These are phyloP conservation scores for Wickerhamomyces chambardii DNA, from an alignment of 805 yeast species.

Conservation along the genomic window DNA sequence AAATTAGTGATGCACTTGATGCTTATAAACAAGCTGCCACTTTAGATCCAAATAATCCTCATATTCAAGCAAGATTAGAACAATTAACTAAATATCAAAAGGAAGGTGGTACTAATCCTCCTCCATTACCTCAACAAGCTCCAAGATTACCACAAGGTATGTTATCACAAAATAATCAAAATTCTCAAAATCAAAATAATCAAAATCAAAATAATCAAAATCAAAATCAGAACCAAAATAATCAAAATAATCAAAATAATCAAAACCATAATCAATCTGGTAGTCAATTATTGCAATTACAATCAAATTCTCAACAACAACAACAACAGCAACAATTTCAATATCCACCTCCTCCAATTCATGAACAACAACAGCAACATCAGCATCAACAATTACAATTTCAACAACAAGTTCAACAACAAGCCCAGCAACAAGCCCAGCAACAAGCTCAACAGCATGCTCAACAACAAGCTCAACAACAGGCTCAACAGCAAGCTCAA, in stretches of 20 bases:
- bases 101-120: slow-evolving; percentile 50
- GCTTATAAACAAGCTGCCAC: slow-evolving; percentile 96
- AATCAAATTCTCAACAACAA: neutral
- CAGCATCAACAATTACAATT: slow-evolving; percentile 4
- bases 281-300: neutral
- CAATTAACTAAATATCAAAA: slow-evolving; percentile 69
- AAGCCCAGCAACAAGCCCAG: slow-evolving; percentile 4
- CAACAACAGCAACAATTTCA: neutral
- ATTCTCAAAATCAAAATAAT: neutral
- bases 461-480: slow-evolving; percentile 3
- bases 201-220: neutral
- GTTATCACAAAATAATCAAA: slow-evolving; percentile 29
- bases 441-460: slow-evolving; percentile 2
- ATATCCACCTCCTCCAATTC: neutral
- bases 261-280: neutral
- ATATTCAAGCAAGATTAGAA: slow-evolving; percentile 86
- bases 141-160: slow-evolving; percentile 55
- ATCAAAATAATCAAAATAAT: neutral
- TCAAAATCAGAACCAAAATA: neutral
- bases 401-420: slow-evolving; percentile 5
- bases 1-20: slow-evolving; percentile 88
- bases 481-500: slow-evolving; percentile 1
- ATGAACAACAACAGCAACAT: slow-evolving; percentile 1
- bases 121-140: slow-evolving; percentile 63
- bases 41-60: slow-evolving; percentile 89